Conservation (phyloP, 2,329 filamentous ascomycete genomes). For the Decorospora gaudefroyi region DNA sequence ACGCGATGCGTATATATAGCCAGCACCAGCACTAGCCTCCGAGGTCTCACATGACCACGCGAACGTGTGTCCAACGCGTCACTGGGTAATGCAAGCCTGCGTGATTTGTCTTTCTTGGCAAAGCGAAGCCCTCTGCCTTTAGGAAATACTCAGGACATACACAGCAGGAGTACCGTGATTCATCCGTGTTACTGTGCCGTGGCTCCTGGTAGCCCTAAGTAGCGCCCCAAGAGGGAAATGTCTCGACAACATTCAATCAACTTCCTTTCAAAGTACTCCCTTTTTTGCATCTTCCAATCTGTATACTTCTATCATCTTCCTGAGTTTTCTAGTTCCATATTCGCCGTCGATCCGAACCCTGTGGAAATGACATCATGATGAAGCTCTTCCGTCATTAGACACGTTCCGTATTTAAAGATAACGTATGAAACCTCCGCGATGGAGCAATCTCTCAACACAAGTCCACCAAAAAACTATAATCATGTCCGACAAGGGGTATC, state of each 20-base stretch:
- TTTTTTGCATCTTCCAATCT: background rate
- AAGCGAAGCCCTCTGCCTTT: no score
- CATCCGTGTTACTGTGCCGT: no score
- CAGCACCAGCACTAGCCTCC: background rate
- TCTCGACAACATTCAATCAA: no score
- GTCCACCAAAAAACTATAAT: background rate
- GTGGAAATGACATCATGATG: conserved; percentile 13
- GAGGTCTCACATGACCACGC: conserved; percentile 5
- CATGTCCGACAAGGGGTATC: conserved; percentile 10
- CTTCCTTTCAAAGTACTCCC: no score
- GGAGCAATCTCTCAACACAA: background rate
- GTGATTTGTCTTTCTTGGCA: no score
- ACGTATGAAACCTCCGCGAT: background rate
- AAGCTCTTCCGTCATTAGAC: conserved; percentile 2
- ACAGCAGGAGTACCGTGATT: no score
- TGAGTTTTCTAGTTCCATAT: background rate
- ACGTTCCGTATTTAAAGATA: background rate
- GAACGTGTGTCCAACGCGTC: conserved; percentile 1
- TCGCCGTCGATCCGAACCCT: background rate
- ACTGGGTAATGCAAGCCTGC: background rate
- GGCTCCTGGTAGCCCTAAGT: no score
- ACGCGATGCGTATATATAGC: background rate
- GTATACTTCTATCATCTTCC: background rate
- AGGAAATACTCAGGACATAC: no score
- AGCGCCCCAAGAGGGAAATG: no score